Base-by-base conservation (phyloP, 192 early-diverging fungal genomes). In the Oehlia diaphana region DNA sequence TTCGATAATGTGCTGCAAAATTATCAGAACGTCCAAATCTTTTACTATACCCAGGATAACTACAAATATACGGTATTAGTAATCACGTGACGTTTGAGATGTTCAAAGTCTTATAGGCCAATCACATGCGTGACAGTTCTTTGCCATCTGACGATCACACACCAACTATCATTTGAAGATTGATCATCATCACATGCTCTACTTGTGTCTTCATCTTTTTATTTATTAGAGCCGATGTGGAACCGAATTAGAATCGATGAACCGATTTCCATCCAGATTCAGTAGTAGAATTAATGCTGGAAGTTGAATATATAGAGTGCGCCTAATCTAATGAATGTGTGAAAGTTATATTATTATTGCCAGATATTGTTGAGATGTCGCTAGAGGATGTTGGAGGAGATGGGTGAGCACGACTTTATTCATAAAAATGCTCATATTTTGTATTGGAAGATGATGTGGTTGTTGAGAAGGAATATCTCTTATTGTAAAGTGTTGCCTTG, bases 31-130 rank as follows among this genome's bases (percentile, higher is more conserved):
- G 89, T n/a, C 91, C 93, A 80, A 96, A 96, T 9, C 84, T 88
- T 83, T 94, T 94, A 80, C 91, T 91, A 80, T 93, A 96, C 70
- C 90, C 91, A 61, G 89, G 85, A 82, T 87, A 88, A 62, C 86
- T 84, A n/a, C 93, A 94, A 62, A 85, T 82, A 84, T n/a, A 90
- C 63, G 26, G 26, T 26, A 92, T n/a, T n/a, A 2, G 91, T 92
- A 70, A 93, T 86, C 87, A 92, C 88, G 79, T 94, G 94, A 61
- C 94, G 90, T 70, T 92, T 94, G n/a, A n/a, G n/a, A n/a, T 95
- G 94, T 79, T 94, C 93, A 62, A n/a, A 90, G 93, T 28, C 93
- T 86, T 83, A 94, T 79, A 3, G 82, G 81, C 63, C 83, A 86
- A 37, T 81, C 79, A 81, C 82, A 86, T 37, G 76, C 80, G 33